Evolutionary conservation across 306 rosid genomes (phyloP), one percentile per base, ranked within the genome.

Genomic region (Quercus bicolor): DNA sequence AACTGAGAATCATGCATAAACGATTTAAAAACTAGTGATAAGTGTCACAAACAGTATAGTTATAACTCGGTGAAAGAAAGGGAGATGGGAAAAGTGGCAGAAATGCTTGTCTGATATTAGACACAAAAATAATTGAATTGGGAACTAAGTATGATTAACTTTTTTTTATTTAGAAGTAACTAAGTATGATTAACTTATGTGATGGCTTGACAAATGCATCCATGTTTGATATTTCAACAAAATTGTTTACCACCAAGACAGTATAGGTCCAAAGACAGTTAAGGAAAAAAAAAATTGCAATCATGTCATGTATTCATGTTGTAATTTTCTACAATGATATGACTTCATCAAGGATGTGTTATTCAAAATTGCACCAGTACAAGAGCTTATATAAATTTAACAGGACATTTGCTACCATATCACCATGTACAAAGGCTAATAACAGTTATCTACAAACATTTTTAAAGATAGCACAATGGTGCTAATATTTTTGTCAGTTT

Each of bases 1-100:
- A 81, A 26, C 64, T 31, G 33, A 66, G 80, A 61, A 59, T 40
- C 57, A 57, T 13, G 60, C 72, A 85, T 18, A 78, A 53, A 7
- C 40, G 56, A 56, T 48, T 31, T n/a, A 52, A 74, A 81, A 73
- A 34, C 31, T 57, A 45, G 23, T 37, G 45, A 21, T 29, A 52
- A 73, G 53, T 16, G 28, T 80, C 77, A 28, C 40, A 15, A 64
- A 68, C 72, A 76, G 66, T 21, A 57, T 18, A 56, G 68, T 64
- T 55, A 55, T 31, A 65, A 59, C 48, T 21, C 16, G 1, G 15
- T 10, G 53, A 48, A 13, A 48, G 15, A 48, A 48, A 12, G 15
- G 53, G 10, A 48, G 53, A 48, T 48, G 31, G 20, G 13, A 33
- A 69, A 70, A 69, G 48, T 57, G 62, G 64, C 62, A 12, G 43